A percentile compares a stretch with the other conserved stretches of the same genome.
Conservation (phyloP, 2,329 filamentous ascomycete genomes). For the Penicillium sp. region DNA sequence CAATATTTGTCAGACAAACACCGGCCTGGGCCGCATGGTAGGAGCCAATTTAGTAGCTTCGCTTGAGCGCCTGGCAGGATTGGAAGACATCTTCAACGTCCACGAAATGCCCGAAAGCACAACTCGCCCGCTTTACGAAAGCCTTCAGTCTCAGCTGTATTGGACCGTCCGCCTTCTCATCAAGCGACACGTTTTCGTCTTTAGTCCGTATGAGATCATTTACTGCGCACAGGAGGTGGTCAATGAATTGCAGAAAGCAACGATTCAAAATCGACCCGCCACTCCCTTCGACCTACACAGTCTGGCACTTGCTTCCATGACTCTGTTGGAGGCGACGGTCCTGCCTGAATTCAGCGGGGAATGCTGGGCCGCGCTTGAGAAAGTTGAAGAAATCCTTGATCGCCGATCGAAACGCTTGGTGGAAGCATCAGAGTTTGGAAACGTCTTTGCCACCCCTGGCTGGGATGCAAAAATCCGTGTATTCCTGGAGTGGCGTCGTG, state of each 20-base stretch:
- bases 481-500: slow-evolving; percentile 36
- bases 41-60: slow-evolving; percentile 32
- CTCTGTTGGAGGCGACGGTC: slow-evolving; percentile 38
- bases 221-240: slow-evolving; percentile 37
- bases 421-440: slow-evolving; percentile 30
- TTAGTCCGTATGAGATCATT: slow-evolving; percentile 38
- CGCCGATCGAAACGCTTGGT: slow-evolving; percentile 34
- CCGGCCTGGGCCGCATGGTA: slow-evolving; percentile 32
- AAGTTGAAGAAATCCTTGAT: slow-evolving; percentile 47
- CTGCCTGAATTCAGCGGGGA: slow-evolving; percentile 34
- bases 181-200: slow-evolving; percentile 40
- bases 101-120: slow-evolving; percentile 23
- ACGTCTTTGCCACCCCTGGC: slow-evolving; percentile 34
- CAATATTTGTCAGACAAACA: slow-evolving; percentile 33
- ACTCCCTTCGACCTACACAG: slow-evolving; percentile 41
- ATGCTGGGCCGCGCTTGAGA: slow-evolving; percentile 42
- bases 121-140: slow-evolving; percentile 28
- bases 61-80: slow-evolving; percentile 34
- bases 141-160: slow-evolving; percentile 37
- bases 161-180: slow-evolving; percentile 39
- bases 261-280: slow-evolving; percentile 23
- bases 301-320: slow-evolving; percentile 37
- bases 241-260: slow-evolving; percentile 35
- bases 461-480: slow-evolving; percentile 39
- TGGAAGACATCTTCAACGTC: slow-evolving; percentile 30